Evolutionary conservation across 2,329 filamentous ascomycete genomes (phyloP).

Genomic region (Onygenales sp.): DNA sequence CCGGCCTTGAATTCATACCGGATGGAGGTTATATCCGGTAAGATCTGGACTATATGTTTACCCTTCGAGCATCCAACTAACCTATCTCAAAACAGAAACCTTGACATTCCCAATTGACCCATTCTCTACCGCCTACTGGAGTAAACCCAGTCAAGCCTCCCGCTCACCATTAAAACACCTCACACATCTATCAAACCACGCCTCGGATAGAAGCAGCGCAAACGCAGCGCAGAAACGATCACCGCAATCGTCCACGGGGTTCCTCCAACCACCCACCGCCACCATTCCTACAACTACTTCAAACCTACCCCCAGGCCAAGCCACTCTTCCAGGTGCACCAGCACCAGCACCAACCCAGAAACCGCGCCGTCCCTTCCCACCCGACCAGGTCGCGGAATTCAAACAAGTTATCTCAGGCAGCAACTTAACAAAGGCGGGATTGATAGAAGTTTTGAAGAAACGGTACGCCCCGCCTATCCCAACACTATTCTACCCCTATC

Average conservation of each 20-base stretch:
- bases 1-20: conserved; percentile 50
- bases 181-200: conserved; percentile 11
- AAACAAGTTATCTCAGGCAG: conserved; percentile 61
- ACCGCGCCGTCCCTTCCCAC: conserved; percentile 41
- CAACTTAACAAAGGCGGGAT: conserved; percentile 62
- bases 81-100: conserved; percentile 24
- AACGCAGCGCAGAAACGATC: background rate
- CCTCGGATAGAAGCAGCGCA: conserved; percentile 5
- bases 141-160: conserved; percentile 20
- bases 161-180: conserved; percentile 13
- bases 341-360: background rate
- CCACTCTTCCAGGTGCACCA: background rate
- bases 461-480: conserved; percentile 33
- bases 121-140: conserved; percentile 76
- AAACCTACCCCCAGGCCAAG: background rate
- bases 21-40: conserved; percentile 67
- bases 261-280: conserved; percentile 16
- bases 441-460: conserved; percentile 67
- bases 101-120: conserved; percentile 63
- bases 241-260: background rate
- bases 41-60: conserved; percentile 21
- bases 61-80: background rate
- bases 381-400: conserved; percentile 56
- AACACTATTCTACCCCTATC: background rate
- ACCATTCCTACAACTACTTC: conserved; percentile 3